These are phyloP conservation scores for Mucor circinelloides DNA, from an alignment of 371 early-diverging fungal species.

Conservation along the genomic window DNA sequence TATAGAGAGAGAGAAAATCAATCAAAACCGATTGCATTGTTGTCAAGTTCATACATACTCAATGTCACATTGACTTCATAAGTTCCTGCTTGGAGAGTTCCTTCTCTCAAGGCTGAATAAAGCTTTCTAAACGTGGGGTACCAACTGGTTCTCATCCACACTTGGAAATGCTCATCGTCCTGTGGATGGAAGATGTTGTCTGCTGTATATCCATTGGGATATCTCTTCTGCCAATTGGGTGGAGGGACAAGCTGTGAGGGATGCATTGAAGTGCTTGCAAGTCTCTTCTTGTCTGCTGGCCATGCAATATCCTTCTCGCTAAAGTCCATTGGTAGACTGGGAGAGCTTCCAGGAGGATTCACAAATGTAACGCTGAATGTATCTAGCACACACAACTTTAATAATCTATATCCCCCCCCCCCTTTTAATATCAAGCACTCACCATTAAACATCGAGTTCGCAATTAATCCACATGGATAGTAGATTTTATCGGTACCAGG, in stretches of 20 bases:
- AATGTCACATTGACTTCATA: conserved; percentile 59
- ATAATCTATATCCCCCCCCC: not conserved
- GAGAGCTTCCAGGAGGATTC: conserved; percentile 43
- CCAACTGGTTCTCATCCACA: conserved; percentile 95
- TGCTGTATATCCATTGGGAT: conserved; percentile 53
- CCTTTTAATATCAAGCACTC: not conserved
- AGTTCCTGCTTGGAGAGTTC: conserved; percentile 53
- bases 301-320: conserved; percentile 77
- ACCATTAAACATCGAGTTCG: conserved; percentile 93
- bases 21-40: not conserved
- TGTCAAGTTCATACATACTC: conserved; percentile 34
- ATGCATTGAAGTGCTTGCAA: conserved; percentile 53
- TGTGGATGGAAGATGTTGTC: conserved; percentile 60
- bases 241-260: conserved; percentile 57
- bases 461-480: conserved; percentile 95
- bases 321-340: conserved; percentile 42
- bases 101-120: conserved; percentile 67
- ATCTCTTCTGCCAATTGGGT: conserved; percentile 64
- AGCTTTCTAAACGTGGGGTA: conserved; percentile 92
- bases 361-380: conserved; percentile 53
- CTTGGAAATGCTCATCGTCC: conserved; percentile 82
- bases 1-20: conserved; percentile 24
- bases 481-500: conserved; percentile 48
- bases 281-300: conserved; percentile 71
- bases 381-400: conserved; percentile 28